Evolutionary conservation across 352 stramenopile genomes (phyloP).

Genomic region (Saprolegnia diclina): DNA sequence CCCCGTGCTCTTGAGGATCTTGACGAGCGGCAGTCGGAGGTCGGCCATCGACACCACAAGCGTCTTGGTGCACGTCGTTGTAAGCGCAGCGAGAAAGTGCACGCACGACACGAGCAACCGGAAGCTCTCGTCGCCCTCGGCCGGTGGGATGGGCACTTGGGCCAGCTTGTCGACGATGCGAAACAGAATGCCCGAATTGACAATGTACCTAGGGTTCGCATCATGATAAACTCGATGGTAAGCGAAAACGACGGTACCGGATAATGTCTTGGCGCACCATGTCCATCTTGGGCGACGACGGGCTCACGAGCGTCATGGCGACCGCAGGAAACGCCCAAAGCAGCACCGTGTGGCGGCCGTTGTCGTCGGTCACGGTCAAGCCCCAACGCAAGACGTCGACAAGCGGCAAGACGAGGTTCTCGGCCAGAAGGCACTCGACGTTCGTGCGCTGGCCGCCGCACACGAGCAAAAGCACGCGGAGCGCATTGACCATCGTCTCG

Average conservation of each 20-base stretch:
- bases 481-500: slow-evolving; percentile 3
- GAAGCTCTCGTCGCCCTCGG: slow-evolving; percentile 8
- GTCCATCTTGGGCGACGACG: slow-evolving; percentile 21
- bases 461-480: slow-evolving; percentile 6
- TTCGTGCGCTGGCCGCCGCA: background rate
- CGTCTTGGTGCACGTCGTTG: slow-evolving; percentile 11
- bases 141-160: background rate
- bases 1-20: slow-evolving; percentile 22
- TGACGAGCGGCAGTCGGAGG: slow-evolving; percentile 18
- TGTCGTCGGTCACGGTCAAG: background rate
- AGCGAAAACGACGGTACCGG: background rate
- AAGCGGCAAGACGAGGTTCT: slow-evolving; percentile 23
- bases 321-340: slow-evolving; percentile 14
- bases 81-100: slow-evolving; percentile 19
- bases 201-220: slow-evolving; percentile 22
- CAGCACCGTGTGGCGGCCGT: slow-evolving; percentile 9
- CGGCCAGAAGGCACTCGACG: slow-evolving; percentile 4
- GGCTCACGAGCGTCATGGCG: background rate
- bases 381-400: slow-evolving; percentile 23
- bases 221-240: background rate
- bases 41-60: slow-evolving; percentile 9
- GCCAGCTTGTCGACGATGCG: slow-evolving; percentile 18
- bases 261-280: slow-evolving; percentile 19
- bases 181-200: slow-evolving; percentile 21
- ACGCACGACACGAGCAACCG: slow-evolving; percentile 10